These are phyloP conservation scores for Boletus patriciae DNA, from an alignment of 768 basidiomycete species.

Conservation along the genomic window DNA sequence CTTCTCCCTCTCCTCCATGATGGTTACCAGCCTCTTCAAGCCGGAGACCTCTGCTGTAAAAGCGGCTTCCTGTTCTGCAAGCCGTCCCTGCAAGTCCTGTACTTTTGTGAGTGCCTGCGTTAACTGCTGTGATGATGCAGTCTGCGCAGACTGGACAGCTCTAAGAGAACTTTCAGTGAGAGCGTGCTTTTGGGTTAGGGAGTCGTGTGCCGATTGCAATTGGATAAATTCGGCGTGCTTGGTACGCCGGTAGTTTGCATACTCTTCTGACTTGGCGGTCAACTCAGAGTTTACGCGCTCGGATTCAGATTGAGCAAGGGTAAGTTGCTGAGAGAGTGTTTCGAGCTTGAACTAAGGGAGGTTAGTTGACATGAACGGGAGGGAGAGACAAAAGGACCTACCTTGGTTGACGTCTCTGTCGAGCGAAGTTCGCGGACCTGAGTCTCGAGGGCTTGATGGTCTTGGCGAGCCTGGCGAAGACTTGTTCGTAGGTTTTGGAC, in stretches of 20 bases:
- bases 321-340: constrained; percentile 76
- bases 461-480: constrained; percentile 74
- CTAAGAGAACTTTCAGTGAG: constrained; percentile 69
- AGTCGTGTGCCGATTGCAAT: constrained; percentile 76
- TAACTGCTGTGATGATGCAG: constrained; percentile 70
- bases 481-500: constrained; percentile 64
- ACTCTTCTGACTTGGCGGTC: constrained; percentile 73
- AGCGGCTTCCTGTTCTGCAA: constrained; percentile 83
- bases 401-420: constrained; percentile 74
- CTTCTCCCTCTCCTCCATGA: constrained; percentile 87
- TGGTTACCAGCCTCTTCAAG: constrained; percentile 69
- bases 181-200: constrained; percentile 63
- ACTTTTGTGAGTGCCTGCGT: constrained; percentile 74
- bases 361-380: not conserved
- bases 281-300: constrained; percentile 72
- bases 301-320: constrained; percentile 73
- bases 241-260: constrained; percentile 74
- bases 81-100: constrained; percentile 69
- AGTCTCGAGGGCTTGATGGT: constrained; percentile 64
- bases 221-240: constrained; percentile 77
- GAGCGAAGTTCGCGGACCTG: constrained; percentile 74
- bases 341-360: constrained; percentile 77
- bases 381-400: constrained; percentile 28
- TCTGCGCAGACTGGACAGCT: constrained; percentile 69
- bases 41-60: constrained; percentile 77